phyloP scores from a whole-genome alignment of 129 eudicot species.

The Ambrosia trifida region DNA sequence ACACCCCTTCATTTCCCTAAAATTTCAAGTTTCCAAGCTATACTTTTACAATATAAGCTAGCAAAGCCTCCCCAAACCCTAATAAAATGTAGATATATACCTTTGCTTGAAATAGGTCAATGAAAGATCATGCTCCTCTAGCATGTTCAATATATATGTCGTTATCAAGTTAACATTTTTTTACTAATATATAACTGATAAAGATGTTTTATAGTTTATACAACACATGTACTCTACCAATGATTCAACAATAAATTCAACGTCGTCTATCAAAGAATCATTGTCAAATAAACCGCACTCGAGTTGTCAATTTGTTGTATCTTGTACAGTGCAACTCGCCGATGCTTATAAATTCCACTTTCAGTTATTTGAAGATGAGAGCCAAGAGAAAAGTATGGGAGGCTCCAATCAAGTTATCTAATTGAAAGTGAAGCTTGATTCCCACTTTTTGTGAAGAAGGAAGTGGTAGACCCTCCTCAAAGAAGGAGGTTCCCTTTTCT shows the following conservation, averaged over 20 bases:
- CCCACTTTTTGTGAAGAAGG: constrained; percentile 25
- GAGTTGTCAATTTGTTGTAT: neutral
- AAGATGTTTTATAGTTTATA: neutral
- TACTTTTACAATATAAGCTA: neutral
- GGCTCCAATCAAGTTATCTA: constrained; percentile 30
- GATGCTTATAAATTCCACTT: neutral
- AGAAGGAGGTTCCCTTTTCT: constrained; percentile 14
- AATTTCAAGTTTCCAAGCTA: neutral
- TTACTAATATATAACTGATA: neutral
- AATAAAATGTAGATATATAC: neutral
- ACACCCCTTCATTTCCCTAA: neutral
- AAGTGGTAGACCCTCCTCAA: constrained; percentile 25
- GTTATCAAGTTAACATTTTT: neutral
- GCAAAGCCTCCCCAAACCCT: neutral
- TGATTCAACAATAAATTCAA: constrained; percentile 7
- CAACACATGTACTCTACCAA: neutral
- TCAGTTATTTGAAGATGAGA: constrained; percentile 18
- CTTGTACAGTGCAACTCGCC: constrained; percentile 22
- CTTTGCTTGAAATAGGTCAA: neutral
- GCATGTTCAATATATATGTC: neutral
- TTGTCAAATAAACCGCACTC: constrained; percentile 16
- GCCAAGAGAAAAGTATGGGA: constrained; percentile 27
- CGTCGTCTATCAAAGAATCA: constrained; percentile 17
- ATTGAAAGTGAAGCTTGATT: constrained; percentile 38
- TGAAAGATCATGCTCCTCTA: constrained; percentile 15